phyloP scores from a whole-genome alignment of 2,329 filamentous ascomycete species.

The Acephala macrosclerotiorum region DNA sequence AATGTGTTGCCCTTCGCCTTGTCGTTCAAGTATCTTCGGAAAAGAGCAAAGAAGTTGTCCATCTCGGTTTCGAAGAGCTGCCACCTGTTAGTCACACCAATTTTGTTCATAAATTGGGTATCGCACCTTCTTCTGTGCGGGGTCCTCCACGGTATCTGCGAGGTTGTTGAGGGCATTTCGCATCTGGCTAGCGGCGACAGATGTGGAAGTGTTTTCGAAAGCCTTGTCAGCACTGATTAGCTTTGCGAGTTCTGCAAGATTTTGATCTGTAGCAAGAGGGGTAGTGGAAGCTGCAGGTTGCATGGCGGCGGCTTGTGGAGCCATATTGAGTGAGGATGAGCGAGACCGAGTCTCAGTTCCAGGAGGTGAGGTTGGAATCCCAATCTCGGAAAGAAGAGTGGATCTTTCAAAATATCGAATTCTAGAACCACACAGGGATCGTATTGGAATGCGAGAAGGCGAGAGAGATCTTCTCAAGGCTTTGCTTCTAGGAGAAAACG shows the following conservation, averaged over 20 bases:
- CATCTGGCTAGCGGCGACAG: conserved; percentile 98
- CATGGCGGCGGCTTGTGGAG: conserved; percentile 14
- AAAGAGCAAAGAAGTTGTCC: conserved; percentile 99
- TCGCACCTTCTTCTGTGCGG: conserved; percentile 81
- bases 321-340: conserved; percentile 6
- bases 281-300: conserved; percentile 11
- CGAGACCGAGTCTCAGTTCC: neutral
- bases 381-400: neutral
- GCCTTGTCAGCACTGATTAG: conserved; percentile 68
- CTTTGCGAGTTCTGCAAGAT: conserved; percentile 33
- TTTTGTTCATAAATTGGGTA: neutral
- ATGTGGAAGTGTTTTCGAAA: conserved; percentile 99
- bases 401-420: neutral
- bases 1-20: conserved; percentile 97
- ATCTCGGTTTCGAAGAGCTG: conserved; percentile 98
- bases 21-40: conserved; percentile 97
- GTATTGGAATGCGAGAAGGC: neutral
- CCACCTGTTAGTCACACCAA: conserved; percentile 30
- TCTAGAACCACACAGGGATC: neutral
- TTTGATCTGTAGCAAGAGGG: conserved; percentile 20
- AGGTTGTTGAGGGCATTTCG: conserved; percentile 95
- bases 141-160: conserved; percentile 86
- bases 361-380: neutral
- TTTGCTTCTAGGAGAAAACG: neutral
- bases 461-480: neutral